These are phyloP conservation scores for Alternaria gansuensis DNA, from an alignment of 2,329 filamentous ascomycete species.

Conservation along the genomic window DNA sequence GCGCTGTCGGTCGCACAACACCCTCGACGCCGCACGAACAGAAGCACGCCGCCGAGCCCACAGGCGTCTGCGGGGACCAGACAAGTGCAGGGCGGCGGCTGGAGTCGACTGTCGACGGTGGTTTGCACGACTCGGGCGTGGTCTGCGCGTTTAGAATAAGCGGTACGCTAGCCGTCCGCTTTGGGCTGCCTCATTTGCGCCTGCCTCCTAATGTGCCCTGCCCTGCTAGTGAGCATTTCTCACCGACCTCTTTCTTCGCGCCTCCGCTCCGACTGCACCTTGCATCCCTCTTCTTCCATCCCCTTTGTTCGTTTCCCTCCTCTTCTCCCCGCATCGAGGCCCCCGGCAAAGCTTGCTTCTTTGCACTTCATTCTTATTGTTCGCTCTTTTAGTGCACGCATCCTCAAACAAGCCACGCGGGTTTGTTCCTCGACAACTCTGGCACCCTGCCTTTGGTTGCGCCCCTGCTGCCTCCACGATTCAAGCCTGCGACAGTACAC, in stretches of 20 bases:
- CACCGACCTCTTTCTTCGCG: conserved; percentile 43
- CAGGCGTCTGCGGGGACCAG: conserved; percentile 30
- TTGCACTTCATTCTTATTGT: conserved; percentile 53
- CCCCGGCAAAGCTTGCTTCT: conserved; percentile 44
- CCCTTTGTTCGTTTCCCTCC: conserved; percentile 49
- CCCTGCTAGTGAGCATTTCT: conserved; percentile 42
- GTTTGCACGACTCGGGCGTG: conserved; percentile 31
- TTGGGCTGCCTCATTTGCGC: conserved; percentile 47
- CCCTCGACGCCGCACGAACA: conserved; percentile 26
- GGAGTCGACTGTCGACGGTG: conserved; percentile 23
- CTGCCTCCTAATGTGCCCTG: conserved; percentile 48
- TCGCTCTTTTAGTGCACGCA: conserved; percentile 51
- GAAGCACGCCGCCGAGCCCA: conserved; percentile 36
- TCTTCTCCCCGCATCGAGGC: conserved; percentile 46
- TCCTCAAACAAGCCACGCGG: conserved; percentile 44
- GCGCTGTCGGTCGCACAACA: conserved; percentile 16
- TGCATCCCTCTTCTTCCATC: conserved; percentile 46
- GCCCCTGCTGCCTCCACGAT: conserved; percentile 34
- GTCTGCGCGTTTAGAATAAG: conserved; percentile 45
- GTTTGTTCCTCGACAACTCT: conserved; percentile 35
- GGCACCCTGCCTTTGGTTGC: conserved; percentile 37
- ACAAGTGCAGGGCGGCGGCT: conserved; percentile 29
- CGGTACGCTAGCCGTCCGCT: conserved; percentile 36
- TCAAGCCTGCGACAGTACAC: conserved; percentile 27
- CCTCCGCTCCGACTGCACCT: conserved; percentile 38